phyloP scores from a whole-genome alignment of 805 yeast species.

The Hanseniaspora pseudoguilliermondii region DNA sequence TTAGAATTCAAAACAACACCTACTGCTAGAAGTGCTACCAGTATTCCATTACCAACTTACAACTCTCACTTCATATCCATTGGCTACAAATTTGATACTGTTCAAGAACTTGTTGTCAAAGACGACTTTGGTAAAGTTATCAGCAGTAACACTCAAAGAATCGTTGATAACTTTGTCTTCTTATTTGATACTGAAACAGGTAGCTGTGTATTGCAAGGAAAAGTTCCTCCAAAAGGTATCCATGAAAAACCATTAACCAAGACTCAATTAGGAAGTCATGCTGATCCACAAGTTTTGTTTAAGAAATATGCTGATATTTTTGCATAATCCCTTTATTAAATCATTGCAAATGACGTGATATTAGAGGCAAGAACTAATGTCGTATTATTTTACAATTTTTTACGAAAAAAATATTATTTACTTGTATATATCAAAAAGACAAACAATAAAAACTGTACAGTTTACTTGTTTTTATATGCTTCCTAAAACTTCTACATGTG shows the following conservation, averaged over 20 bases:
- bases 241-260: slow-evolving; percentile 22
- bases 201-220: slow-evolving; percentile 48
- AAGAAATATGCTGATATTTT: slow-evolving; percentile 7
- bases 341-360: too few relatives aligned
- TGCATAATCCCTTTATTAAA: neutral
- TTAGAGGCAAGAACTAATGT: neutral
- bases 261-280: neutral
- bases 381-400: neutral
- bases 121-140: slow-evolving; percentile 27
- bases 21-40: slow-evolving; percentile 24
- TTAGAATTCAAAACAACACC: slow-evolving; percentile 59
- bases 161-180: slow-evolving; percentile 49
- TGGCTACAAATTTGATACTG: slow-evolving; percentile 50
- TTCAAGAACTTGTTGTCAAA: slow-evolving; percentile 43
- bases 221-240: slow-evolving; percentile 49
- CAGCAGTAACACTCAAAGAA: slow-evolving; percentile 28
- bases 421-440: neutral
- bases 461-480: neutral
- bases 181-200: slow-evolving; percentile 49
- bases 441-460: neutral
- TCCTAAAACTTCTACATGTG: slow-evolving; percentile 13
- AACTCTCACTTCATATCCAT: slow-evolving; percentile 36
- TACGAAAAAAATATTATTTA: neutral
- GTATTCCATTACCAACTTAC: neutral
- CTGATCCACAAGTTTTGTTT: neutral